A percentile compares a stretch with the other conserved stretches of the same genome.
Conservation (phyloP, 352 stramenopile genomes). For the Pythium biforme region DNA sequence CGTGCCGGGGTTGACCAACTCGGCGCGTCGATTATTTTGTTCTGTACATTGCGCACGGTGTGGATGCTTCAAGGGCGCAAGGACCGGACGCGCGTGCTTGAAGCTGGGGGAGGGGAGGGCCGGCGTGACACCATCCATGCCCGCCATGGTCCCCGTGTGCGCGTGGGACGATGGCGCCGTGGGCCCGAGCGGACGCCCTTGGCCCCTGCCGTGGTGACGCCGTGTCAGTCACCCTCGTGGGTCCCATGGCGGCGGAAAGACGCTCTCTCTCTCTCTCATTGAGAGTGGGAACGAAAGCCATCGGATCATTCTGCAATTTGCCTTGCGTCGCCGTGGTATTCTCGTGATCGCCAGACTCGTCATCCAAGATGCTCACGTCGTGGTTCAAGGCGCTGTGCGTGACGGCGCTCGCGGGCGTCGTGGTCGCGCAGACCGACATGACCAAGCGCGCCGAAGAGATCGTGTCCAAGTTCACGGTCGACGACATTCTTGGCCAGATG, state of each 20-base stretch:
- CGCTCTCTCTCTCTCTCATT: not conserved
- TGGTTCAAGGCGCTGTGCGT: conserved; percentile 34
- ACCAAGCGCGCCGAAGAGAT: conserved; percentile 50
- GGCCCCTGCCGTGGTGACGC: not conserved
- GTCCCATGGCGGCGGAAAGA: not conserved
- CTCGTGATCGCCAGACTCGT: conserved; percentile 68
- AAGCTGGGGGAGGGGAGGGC: not conserved
- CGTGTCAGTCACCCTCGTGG: not conserved
- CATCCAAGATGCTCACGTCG: conserved; percentile 39
- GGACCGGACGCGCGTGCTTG: not conserved
- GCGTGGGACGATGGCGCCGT: not conserved
- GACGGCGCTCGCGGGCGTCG: conserved; percentile 31
- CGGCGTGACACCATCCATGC: not conserved
- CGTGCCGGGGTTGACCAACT: too few species aligned
- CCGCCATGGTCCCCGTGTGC: not conserved
- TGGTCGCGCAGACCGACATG: conserved; percentile 11
- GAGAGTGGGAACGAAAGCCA: not conserved
- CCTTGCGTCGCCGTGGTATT: too few species aligned
- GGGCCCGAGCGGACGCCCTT: too few species aligned
- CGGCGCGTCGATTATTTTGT: not conserved
- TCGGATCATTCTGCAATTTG: conserved; percentile 71
- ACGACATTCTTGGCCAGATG: conserved; percentile 81
- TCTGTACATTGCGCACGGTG: not conserved
- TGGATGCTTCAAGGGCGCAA: not conserved
- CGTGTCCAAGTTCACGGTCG: conserved; percentile 38